Evolutionary conservation across 2,329 filamentous ascomycete species (phyloP).

Genomic region (Colletotrichum acutatum): DNA sequence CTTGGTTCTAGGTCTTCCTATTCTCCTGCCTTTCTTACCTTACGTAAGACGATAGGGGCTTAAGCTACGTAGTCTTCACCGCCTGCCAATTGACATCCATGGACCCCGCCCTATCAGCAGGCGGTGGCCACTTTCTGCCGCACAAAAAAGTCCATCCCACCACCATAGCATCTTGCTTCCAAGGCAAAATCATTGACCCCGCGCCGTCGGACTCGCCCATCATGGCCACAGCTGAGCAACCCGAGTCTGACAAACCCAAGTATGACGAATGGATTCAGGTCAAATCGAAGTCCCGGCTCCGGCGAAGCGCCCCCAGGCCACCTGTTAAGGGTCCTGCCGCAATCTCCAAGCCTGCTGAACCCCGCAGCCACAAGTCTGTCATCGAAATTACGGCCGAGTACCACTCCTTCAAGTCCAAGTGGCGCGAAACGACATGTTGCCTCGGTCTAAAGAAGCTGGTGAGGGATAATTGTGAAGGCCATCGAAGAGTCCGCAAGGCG

Average conservation of each 20-base stretch:
- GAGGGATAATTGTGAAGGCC: constrained; percentile 34
- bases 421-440: constrained; percentile 42
- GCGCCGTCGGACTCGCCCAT: neutral
- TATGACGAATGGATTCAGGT: constrained; percentile 39
- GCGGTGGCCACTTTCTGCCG: constrained; percentile 32
- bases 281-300: constrained; percentile 35
- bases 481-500: constrained; percentile 50
- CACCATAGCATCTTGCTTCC: neutral
- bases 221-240: constrained; percentile 20
- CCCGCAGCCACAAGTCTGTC: constrained; percentile 34
- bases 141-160: constrained; percentile 32
- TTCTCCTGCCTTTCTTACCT: neutral
- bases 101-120: neutral
- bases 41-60: neutral
- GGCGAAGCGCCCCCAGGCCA: constrained; percentile 13
- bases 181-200: neutral
- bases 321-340: neutral
- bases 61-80: neutral
- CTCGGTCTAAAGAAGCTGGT: constrained; percentile 48
- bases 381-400: constrained; percentile 46
- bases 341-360: neutral
- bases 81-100: neutral
- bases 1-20: too few relatives aligned
- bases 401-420: constrained; percentile 40
- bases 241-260: constrained; percentile 2